These are phyloP conservation scores for Aspergillus sclerotiicarbonarius DNA, from an alignment of 495 filamentous ascomycete genomes.

Conservation along the genomic window DNA sequence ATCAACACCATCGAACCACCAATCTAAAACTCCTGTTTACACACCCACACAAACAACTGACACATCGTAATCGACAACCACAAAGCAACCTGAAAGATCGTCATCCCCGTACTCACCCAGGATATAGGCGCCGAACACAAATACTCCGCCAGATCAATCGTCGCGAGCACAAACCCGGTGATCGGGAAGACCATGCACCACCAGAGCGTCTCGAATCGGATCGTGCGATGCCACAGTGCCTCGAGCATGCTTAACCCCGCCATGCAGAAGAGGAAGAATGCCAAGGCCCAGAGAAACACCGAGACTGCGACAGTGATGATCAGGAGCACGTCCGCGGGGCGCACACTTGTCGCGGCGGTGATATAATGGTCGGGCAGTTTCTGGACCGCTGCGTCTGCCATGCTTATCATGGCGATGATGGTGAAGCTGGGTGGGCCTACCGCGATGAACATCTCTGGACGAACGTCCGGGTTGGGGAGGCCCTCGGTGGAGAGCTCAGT, in stretches of 20 bases:
- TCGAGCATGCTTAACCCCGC: slow-evolving; percentile 34
- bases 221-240: slow-evolving; percentile 10
- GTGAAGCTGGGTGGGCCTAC: slow-evolving; percentile 62
- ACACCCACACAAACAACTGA: neutral
- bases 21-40: neutral
- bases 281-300: slow-evolving; percentile 37
- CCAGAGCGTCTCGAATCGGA: slow-evolving; percentile 21
- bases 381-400: slow-evolving; percentile 38
- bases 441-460: slow-evolving; percentile 62
- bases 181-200: slow-evolving; percentile 32
- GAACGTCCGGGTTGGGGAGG: slow-evolving; percentile 34
- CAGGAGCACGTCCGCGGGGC: slow-evolving; percentile 29
- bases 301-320: slow-evolving; percentile 40
- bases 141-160: slow-evolving; percentile 30
- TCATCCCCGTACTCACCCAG: slow-evolving; percentile 27
- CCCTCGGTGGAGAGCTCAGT: slow-evolving; percentile 48
- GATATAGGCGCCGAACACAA: slow-evolving; percentile 28
- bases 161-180: slow-evolving; percentile 31
- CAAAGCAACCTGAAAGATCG: slow-evolving; percentile 15
- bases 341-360: neutral
- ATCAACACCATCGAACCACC: neutral
- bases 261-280: slow-evolving; percentile 40
- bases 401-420: slow-evolving; percentile 53
- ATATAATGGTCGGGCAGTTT: slow-evolving; percentile 18
- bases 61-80: slow-evolving; percentile 13